Base-by-base conservation (phyloP, 257 asterid species). In the Verbascum thapsus region DNA sequence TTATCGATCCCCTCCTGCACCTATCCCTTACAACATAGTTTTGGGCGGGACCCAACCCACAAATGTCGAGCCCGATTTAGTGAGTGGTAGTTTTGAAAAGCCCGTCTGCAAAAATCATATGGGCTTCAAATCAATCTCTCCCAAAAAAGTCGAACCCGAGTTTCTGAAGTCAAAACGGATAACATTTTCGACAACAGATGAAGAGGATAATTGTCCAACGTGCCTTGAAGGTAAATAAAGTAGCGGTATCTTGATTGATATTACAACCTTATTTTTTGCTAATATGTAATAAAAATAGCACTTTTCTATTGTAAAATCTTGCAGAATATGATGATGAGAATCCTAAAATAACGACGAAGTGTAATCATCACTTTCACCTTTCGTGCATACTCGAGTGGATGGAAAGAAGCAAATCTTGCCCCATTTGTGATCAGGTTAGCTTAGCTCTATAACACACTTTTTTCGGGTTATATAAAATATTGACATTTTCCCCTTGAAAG, bases 321-420 rank as follows among this genome's bases (percentile, higher is more conserved):
- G 65, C 92, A 88, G 96, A 82, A 45, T 88, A 88, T 71, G 84
- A 76, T 64, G 73, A 51, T 0, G 90, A 80, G 53, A 84, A 88
- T 71, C 90, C 96, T 32, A 84, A 79, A 61, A 88, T 86, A 30
- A 57, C 63, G 63, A 65, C 96, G 0, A 80, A 84, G 74, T 88
- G 95, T 67, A 78, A 76, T 56, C 96, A 88, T 75, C 88, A 84
- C 76, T 88, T 88, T 75, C 95, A 88, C 72, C 96, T 88, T 59
- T 87, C 95, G 12, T 88, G 95, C 74, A 84, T 86, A 20, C 91
- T 86, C 54, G 94, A 88, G 67, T 88, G 95, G 95, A 77, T 78
- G 90, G 95, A 88, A 77, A 82, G 95, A 79, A 86, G 94, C 61
- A 80, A 79, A 53, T 82, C 77, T 6, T 88, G 95, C 78, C 95